Evolutionary conservation across 2,329 filamentous ascomycete species (phyloP).

Genomic region (Emergomyces africanus): DNA sequence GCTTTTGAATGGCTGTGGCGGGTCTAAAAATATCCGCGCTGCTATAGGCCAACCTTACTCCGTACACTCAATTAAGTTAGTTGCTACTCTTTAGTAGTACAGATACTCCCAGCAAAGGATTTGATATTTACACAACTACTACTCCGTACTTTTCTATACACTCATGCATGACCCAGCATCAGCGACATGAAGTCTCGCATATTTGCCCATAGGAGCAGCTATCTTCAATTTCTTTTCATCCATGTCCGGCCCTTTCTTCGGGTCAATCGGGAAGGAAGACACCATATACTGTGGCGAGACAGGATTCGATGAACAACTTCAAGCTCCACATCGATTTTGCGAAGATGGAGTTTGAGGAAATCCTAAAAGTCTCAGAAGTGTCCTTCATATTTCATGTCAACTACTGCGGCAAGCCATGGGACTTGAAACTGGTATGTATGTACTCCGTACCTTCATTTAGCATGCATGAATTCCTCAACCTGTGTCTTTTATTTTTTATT

Average conservation of each 20-base stretch:
- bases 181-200: neutral
- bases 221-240: neutral
- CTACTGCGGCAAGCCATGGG: constrained; percentile 3
- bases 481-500: neutral
- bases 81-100: no score
- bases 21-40: no score
- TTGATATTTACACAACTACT: no score
- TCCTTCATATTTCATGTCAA: constrained; percentile 5
- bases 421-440: constrained; percentile 7
- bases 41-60: no score
- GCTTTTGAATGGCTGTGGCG: no score
- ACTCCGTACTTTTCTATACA: no score
- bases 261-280: neutral
- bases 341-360: constrained; percentile 4
- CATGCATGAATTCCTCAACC: neutral
- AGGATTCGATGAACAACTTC: constrained; percentile 5
- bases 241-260: neutral
- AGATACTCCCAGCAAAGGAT: no score
- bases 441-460: constrained; percentile 1
- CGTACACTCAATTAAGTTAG: no score
- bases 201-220: neutral
- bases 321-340: constrained; percentile 1
- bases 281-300: neutral
- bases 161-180: no score
- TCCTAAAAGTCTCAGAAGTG: constrained; percentile 1